Conservation (phyloP, 208 protist species). For the Trypanosoma scelopori region DNA sequence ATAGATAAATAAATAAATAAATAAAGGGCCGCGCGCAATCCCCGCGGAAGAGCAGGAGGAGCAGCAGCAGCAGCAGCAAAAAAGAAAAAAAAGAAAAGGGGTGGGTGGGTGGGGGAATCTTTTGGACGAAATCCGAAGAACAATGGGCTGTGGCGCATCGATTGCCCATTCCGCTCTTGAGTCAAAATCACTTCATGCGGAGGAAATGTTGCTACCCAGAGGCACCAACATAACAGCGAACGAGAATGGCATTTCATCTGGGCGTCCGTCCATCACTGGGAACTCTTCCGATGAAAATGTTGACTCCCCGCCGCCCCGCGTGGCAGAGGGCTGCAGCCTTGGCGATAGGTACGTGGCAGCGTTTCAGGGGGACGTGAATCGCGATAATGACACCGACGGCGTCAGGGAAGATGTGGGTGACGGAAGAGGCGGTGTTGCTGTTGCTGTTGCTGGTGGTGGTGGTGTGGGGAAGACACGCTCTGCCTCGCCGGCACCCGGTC, state of each 20-base stretch:
- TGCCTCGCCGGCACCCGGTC: constrained; percentile 47
- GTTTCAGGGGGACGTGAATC: neutral
- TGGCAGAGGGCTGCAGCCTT: too few species aligned
- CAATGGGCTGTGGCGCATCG: constrained; percentile 19
- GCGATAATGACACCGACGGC: neutral
- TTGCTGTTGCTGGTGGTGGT: neutral
- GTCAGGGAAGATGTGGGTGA: neutral
- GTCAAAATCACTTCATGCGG: neutral
- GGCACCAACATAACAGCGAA: neutral
- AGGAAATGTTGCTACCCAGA: neutral
- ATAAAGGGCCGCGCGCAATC: too few species aligned
- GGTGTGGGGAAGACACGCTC: constrained; percentile 37
- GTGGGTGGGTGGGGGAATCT: neutral
- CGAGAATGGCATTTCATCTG: constrained; percentile 19
- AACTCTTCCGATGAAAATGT: neutral
- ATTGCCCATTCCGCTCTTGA: neutral
- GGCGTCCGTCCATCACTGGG: neutral
- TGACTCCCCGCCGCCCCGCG: constrained; percentile 13
- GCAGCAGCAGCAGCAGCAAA: too few species aligned
- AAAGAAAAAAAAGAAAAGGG: constrained; percentile 13
- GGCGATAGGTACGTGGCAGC: neutral
- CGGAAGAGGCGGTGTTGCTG: neutral
- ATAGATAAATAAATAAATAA: too few species aligned
- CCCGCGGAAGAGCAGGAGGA: too few species aligned
- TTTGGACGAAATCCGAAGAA: neutral